A percentile compares a stretch with the other conserved stretches of the same genome.
These are phyloP conservation scores for Oryza glaberrima DNA, from an alignment of 176 grass and related monocot genomes.

Conservation along the genomic window DNA sequence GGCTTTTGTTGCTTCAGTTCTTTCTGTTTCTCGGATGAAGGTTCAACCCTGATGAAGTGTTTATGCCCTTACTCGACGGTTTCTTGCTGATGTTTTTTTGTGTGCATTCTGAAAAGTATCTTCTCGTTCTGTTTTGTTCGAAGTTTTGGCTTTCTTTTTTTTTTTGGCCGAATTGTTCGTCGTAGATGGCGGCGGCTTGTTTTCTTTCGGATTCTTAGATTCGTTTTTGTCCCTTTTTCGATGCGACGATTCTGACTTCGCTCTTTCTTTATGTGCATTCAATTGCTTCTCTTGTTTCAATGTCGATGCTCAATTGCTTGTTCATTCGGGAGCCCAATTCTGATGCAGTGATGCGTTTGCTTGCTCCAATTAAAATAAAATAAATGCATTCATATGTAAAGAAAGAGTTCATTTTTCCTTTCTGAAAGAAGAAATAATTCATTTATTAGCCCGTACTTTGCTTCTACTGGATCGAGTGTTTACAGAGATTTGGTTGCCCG, in stretches of 20 bases:
- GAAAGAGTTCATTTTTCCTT: background rate
- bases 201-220: constrained; percentile 1
- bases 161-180: constrained; percentile 3
- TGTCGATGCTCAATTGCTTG: background rate
- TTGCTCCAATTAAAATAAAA: background rate
- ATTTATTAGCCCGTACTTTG: background rate
- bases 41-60: background rate
- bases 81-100: background rate
- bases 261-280: constrained; percentile 6
- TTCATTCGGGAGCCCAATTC: background rate
- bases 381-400: background rate
- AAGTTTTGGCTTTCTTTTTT: background rate
- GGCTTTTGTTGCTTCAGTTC: background rate
- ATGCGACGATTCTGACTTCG: background rate
- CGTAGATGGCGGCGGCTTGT: background rate
- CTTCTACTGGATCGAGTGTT: constrained; percentile 29
- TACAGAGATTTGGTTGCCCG: constrained; percentile 19
- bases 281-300: background rate
- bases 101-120: constrained; percentile 23
- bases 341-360: too few relatives aligned
- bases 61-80: background rate
- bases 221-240: background rate
- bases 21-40: constrained; percentile 1
- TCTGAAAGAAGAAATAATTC: constrained; percentile 1
- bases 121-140: background rate